These are phyloP conservation scores for Coemansia sp. DNA, from an alignment of 371 early-diverging fungal species.

Conservation along the genomic window DNA sequence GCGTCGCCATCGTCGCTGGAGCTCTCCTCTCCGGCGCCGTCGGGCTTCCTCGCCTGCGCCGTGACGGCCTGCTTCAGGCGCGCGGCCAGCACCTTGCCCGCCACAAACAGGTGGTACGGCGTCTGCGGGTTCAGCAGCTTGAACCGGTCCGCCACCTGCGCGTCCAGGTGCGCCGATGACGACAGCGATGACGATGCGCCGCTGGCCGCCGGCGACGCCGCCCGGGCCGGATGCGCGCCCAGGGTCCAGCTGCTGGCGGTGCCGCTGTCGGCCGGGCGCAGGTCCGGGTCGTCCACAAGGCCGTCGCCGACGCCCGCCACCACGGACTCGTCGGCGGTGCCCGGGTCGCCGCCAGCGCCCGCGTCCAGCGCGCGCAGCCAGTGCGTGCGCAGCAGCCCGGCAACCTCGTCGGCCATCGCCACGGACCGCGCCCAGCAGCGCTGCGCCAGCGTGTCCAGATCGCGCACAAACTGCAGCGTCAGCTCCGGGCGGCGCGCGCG, in stretches of 20 bases:
- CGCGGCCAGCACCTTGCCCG: constrained; percentile 46
- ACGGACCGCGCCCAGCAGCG: constrained; percentile 41
- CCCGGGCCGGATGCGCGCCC: neutral
- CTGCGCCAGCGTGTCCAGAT: constrained; percentile 27
- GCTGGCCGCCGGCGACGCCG: constrained; percentile 1
- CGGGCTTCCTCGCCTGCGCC: constrained; percentile 6
- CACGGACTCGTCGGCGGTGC: neutral
- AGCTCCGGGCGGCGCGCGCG: constrained; percentile 27
- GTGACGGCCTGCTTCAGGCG: constrained; percentile 42
- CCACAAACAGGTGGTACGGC: constrained; percentile 46
- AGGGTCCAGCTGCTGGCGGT: neutral
- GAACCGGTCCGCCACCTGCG: constrained; percentile 38
- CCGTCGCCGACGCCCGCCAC: constrained; percentile 1
- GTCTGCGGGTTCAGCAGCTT: constrained; percentile 48
- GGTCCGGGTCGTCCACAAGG: neutral
- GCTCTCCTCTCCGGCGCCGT: neutral
- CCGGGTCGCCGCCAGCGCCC: neutral
- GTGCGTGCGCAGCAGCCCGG: constrained; percentile 32
- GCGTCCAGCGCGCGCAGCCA: constrained; percentile 30
- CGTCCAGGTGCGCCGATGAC: constrained; percentile 10
- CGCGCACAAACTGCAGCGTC: constrained; percentile 22
- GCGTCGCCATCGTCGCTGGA: neutral
- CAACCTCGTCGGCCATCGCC: constrained; percentile 35
- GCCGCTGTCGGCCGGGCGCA: neutral
- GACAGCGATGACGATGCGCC: constrained; percentile 4